Evolutionary conservation across 805 yeast genomes (phyloP), one percentile per base, ranked within the genome.

Genomic region (Saccharomyces paradoxus): DNA sequence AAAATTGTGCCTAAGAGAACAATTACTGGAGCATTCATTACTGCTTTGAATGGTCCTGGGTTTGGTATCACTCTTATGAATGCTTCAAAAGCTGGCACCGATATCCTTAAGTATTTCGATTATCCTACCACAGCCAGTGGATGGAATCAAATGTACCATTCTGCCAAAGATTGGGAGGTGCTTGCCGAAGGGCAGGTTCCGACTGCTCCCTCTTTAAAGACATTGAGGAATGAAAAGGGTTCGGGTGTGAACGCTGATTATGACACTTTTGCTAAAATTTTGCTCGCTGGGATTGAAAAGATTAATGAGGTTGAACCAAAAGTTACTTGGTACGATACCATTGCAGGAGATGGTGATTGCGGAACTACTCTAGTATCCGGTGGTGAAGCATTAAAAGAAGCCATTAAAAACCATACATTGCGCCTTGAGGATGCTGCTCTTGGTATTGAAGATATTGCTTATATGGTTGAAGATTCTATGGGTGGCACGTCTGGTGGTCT

Each of bases 401-500:
- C 60, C 27, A 57, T 57, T 46, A 41, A 55, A 21, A 51, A 57
- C 8, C 60, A 51, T 30, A 44, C 56, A 2, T 50, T 57, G 53
- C 60, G 60, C 21, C 50, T 57, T 9, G 59, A 66, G 4, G 70
- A 72, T 27, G 69, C 77, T 9, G 73, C 76, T 26, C 73, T 80
- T 50, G 78, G 84, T 1, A 66, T 88, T 37, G 73, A 80, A 28
- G 79, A 79, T 55, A 77, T 89, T 51, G 86, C 96, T 3, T 92
- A 87, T 52, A 69, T 86, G 12, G 89, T 89, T 28, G 96, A 89
- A 67, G 83, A 82, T 54, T 81, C 80, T 26, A 89, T 89, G 96
- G 96, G 96, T 49, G 96, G 96, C 46, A 89, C 96, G 0, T 86
- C 94, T 0, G 96, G 96, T 49, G 96, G 96, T 0, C 70, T 89